Percentiles rank a stretch among this genome's conserved stretches.
Evolutionary conservation across 2,329 filamentous ascomycete genomes (phyloP).

Genomic region (Colletotrichum higginsianum): DNA sequence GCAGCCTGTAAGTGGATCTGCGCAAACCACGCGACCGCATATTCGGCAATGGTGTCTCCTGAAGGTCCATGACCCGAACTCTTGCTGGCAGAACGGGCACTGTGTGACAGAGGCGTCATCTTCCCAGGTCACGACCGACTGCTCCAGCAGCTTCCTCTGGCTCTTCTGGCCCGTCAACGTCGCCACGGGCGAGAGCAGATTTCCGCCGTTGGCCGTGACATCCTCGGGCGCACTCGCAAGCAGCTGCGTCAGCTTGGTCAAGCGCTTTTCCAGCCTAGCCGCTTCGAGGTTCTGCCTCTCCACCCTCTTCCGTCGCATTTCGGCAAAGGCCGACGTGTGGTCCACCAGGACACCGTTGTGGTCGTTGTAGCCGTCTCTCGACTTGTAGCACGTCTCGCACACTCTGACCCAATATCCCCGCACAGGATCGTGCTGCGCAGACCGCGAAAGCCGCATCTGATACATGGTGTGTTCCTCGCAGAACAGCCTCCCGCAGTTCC

Average conservation of each 20-base stretch:
- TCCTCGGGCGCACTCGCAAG: conserved; percentile 83
- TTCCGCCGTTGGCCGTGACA: conserved; percentile 66
- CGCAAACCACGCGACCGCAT: conserved; percentile 94
- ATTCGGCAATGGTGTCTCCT: conserved; percentile 94
- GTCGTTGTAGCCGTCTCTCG: conserved; percentile 94
- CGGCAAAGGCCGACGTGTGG: conserved; percentile 79
- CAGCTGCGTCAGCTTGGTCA: conserved; percentile 90
- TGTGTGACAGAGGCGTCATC: conserved; percentile 85
- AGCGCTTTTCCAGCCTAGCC: conserved; percentile 88
- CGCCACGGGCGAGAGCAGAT: conserved; percentile 72
- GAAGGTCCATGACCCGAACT: conserved; percentile 94
- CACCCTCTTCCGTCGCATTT: conserved; percentile 81
- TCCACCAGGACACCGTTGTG: conserved; percentile 80
- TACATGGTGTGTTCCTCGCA: conserved; percentile 99
- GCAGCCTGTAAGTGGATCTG: conserved; percentile 86
- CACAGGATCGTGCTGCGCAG: conserved; percentile 90
- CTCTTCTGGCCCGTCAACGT: conserved; percentile 78
- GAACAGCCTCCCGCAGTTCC: conserved; percentile 92
- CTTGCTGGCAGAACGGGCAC: conserved; percentile 96
- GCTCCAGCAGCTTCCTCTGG: conserved; percentile 85
- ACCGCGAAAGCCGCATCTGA: conserved; percentile 95
- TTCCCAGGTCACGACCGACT: conserved; percentile 95
- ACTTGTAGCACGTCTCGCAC: conserved; percentile 99
- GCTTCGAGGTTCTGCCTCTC: conserved; percentile 91
- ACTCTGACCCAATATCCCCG: conserved; percentile 94